Conservation (phyloP, 345 rosid genomes). For the Geranium brycei region DNA sequence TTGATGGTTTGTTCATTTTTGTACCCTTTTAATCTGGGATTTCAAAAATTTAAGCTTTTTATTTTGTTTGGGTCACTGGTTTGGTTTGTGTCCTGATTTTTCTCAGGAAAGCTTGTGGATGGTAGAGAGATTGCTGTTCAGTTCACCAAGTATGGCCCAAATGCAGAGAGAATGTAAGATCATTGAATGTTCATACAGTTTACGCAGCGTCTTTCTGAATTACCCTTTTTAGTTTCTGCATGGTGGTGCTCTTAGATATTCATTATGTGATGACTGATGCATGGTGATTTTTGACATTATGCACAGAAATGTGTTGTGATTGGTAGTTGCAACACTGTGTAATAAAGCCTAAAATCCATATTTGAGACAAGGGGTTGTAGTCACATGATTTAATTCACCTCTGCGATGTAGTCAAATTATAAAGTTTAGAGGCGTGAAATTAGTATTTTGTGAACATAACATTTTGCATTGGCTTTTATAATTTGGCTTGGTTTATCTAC, state of each 20-base stretch:
- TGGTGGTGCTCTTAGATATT: background rate
- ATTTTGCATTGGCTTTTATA: too few relatives aligned
- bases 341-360: too few relatives aligned
- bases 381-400: too few relatives aligned
- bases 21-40: background rate
- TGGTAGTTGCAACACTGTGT: background rate
- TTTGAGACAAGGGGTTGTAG: too few relatives aligned
- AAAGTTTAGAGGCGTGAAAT: too few relatives aligned
- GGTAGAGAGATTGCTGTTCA: constrained; percentile 94
- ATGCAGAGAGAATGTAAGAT: background rate
- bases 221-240: background rate
- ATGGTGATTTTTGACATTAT: background rate
- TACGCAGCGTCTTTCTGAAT: background rate
- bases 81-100: background rate
- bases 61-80: background rate
- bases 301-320: background rate
- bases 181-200: background rate
- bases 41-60: too few relatives aligned
- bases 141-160: constrained; percentile 60
- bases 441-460: too few relatives aligned
- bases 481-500: background rate
- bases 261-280: too few relatives aligned
- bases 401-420: too few relatives aligned
- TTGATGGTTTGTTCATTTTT: constrained; percentile 26
- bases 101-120: constrained; percentile 82